Evolutionary conservation across 306 rosid species (phyloP).

Genomic region (Begonia peltatifolia): DNA sequence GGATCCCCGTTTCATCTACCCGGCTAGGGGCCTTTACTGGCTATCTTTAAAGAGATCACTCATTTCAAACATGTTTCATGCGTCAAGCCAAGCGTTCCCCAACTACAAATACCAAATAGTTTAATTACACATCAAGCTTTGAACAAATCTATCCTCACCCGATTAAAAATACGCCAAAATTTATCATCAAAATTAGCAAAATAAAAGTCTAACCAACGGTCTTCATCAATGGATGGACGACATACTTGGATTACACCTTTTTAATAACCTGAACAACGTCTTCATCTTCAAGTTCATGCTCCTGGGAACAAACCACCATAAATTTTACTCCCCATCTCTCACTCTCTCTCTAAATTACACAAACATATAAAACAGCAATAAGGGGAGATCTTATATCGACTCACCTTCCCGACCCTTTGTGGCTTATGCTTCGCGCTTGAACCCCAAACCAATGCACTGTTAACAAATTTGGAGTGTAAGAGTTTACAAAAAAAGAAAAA

Average conservation of each 20-base stretch:
- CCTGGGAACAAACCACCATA: conserved; percentile 23
- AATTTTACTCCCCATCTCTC: background rate
- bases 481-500: conserved; percentile 1
- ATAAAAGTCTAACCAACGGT: no score
- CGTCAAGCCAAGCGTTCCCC: no score
- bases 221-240: no score
- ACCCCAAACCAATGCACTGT: conserved; percentile 97
- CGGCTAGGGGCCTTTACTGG: no score
- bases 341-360: conserved; percentile 4
- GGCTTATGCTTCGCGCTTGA: conserved; percentile 96
- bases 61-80: no score
- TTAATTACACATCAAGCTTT: no score
- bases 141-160: no score
- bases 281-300: conserved; percentile 90
- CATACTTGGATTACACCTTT: conserved; percentile 36
- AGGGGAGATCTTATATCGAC: conserved; percentile 8
- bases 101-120: no score
- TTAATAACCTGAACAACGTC: conserved; percentile 96
- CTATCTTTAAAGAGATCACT: no score
- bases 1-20: no score
- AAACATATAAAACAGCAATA: background rate
- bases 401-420: conserved; percentile 93
- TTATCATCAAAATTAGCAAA: no score
- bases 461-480: conserved; percentile 8
- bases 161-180: no score